A percentile compares a stretch with the other conserved stretches of the same genome.
Evolutionary conservation across 768 basidiomycete genomes (phyloP).

Genomic region (Lentinula raphanica): DNA sequence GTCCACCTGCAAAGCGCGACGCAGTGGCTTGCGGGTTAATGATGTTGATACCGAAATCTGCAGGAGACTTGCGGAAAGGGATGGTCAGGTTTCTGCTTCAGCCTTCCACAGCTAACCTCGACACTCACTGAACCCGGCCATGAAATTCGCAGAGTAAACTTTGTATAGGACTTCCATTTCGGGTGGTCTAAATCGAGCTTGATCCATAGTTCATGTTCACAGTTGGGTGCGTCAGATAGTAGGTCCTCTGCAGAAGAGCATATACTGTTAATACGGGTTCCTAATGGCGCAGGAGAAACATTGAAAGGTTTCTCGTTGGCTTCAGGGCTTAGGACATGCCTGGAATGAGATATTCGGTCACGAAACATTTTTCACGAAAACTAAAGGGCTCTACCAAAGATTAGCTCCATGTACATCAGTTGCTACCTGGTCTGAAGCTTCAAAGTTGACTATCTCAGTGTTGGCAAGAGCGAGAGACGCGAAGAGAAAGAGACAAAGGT

Average conservation of each 20-base stretch:
- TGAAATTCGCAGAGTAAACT: slow-evolving; percentile 30
- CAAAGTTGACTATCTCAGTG: slow-evolving; percentile 6
- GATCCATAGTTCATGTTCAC: slow-evolving; percentile 30
- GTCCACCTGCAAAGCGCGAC: slow-evolving; percentile 1
- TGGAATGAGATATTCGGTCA: not conserved
- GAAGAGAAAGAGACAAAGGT: not conserved
- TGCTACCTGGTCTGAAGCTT: not conserved
- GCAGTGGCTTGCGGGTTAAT: slow-evolving; percentile 20
- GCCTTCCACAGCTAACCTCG: not conserved
- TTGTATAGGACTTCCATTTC: slow-evolving; percentile 16
- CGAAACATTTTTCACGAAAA: not conserved
- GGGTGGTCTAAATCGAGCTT: slow-evolving; percentile 26
- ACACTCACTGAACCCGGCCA: slow-evolving; percentile 32
- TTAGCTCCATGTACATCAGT: not conserved
- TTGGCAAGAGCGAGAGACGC: not conserved
- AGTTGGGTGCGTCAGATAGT: slow-evolving; percentile 5
- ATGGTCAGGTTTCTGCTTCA: not conserved
- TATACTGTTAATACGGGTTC: slow-evolving; percentile 25
- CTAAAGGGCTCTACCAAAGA: not conserved
- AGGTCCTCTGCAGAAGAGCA: slow-evolving; percentile 21
- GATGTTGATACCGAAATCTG: slow-evolving; percentile 31
- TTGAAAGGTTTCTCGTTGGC: slow-evolving; percentile 1
- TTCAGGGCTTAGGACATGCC: not conserved
- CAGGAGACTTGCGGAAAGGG: slow-evolving; percentile 27
- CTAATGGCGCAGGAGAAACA: slow-evolving; percentile 25